A percentile compares a stretch with the other conserved stretches of the same genome.
phyloP scores from a whole-genome alignment of 2,329 filamentous ascomycete genomes.

The Claviceps cyperi region DNA sequence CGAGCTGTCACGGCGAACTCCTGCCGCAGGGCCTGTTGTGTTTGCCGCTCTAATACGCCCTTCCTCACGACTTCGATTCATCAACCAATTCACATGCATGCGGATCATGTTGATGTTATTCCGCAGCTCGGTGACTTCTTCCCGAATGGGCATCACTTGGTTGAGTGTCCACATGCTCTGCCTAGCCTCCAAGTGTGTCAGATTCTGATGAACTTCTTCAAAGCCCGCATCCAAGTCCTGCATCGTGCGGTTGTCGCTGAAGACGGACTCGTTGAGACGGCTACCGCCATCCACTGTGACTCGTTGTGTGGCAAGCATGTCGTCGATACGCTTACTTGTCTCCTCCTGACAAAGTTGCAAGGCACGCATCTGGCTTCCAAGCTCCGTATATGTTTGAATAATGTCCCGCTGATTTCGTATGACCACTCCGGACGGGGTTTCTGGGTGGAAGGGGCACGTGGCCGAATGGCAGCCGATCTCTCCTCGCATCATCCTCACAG shows the following conservation, averaged over 20 bases:
- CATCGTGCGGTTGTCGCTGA: constrained; percentile 32
- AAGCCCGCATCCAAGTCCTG: constrained; percentile 31
- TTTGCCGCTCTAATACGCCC: constrained; percentile 25
- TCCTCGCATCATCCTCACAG: constrained; percentile 19
- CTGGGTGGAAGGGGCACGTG: constrained; percentile 35
- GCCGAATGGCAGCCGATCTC: constrained; percentile 30
- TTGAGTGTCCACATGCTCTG: constrained; percentile 48
- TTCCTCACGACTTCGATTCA: constrained; percentile 37
- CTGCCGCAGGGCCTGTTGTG: constrained; percentile 16
- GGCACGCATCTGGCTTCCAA: constrained; percentile 21
- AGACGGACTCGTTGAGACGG: constrained; percentile 22
- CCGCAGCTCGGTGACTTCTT: constrained; percentile 45
- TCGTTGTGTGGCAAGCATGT: constrained; percentile 23
- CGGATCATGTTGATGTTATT: constrained; percentile 42
- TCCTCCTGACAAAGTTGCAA: constrained; percentile 21
- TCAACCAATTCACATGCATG: constrained; percentile 45
- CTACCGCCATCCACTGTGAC: constrained; percentile 6
- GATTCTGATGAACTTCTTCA: constrained; percentile 39
- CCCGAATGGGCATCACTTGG: constrained; percentile 45
- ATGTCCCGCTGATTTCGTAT: constrained; percentile 33
- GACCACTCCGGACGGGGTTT: constrained; percentile 36
- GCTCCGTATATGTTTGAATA: constrained; percentile 26
- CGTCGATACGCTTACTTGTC: constrained; percentile 17
- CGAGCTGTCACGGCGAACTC: constrained; percentile 19
- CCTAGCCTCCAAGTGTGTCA: constrained; percentile 44